Conservation (phyloP, 108 stramenopile species). For the Craspedostauros australis region DNA sequence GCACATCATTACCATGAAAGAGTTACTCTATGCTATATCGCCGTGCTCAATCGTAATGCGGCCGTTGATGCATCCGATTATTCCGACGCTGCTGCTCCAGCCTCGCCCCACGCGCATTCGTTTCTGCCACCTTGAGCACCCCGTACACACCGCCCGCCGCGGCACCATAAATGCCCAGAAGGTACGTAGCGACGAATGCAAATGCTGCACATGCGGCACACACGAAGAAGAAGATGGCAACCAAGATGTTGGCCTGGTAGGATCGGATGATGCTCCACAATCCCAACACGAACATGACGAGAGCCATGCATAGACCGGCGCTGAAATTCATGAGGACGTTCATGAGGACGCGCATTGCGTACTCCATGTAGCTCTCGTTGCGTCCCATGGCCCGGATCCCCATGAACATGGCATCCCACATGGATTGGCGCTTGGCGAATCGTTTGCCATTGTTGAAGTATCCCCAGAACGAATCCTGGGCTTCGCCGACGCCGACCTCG, state of each 20-base stretch:
- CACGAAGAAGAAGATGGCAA: conserved; percentile 71
- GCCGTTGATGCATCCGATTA: too few relatives aligned
- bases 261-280: conserved; percentile 70
- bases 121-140: conserved; percentile 77
- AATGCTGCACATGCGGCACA: conserved; percentile 71
- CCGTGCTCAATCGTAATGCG: too few relatives aligned
- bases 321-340: conserved; percentile 83
- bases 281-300: conserved; percentile 72
- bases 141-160: conserved; percentile 79
- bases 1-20: too few relatives aligned
- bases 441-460: conserved; percentile 74
- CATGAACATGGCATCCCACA: conserved; percentile 88
- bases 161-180: conserved; percentile 72
- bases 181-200: conserved; percentile 73
- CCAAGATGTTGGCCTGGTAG: conserved; percentile 77
- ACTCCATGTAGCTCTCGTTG: conserved; percentile 68
- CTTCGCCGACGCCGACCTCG: conserved; percentile 81
- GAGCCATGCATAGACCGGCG: conserved; percentile 76
- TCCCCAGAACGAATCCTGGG: conserved; percentile 79
- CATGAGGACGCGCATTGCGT: conserved; percentile 39
- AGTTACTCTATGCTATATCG: too few relatives aligned
- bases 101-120: conserved; percentile 20
- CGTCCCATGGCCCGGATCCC: conserved; percentile 74
- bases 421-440: conserved; percentile 83
- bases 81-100: too few relatives aligned